Conservation (phyloP, 2,329 filamentous ascomycete genomes). For the Claviceps fusiformis region DNA sequence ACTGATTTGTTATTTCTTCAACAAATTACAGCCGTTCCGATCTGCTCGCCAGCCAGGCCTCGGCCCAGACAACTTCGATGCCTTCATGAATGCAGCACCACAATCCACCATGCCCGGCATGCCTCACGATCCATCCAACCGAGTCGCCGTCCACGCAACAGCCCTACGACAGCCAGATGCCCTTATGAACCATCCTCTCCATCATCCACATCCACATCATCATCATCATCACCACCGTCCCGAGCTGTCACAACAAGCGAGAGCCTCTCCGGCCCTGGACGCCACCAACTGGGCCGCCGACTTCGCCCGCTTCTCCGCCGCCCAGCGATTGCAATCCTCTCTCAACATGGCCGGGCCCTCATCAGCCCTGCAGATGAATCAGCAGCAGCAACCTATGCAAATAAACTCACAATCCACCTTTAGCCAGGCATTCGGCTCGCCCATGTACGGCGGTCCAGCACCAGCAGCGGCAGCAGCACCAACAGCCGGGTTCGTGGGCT, state of each 20-base stretch:
- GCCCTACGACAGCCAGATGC: constrained; percentile 12
- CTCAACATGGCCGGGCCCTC: constrained; percentile 6
- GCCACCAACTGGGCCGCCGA: constrained; percentile 24
- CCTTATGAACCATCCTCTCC: not conserved
- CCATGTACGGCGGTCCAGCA: constrained; percentile 14
- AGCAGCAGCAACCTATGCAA: constrained; percentile 11
- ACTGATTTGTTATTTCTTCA: not conserved
- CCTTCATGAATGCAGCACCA: constrained; percentile 21
- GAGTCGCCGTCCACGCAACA: constrained; percentile 21
- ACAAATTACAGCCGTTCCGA: constrained; percentile 19
- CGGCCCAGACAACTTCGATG: constrained; percentile 19
- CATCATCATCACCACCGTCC: not conserved
- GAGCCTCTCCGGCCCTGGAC: constrained; percentile 12
- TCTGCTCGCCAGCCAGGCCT: constrained; percentile 16
- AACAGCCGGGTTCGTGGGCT: constrained; percentile 10
- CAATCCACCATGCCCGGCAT: constrained; percentile 15
- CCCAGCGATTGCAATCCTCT: constrained; percentile 13
- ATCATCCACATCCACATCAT: not conserved
- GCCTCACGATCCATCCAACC: constrained; percentile 20
- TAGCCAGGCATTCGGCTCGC: constrained; percentile 13
- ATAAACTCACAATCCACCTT: constrained; percentile 19
- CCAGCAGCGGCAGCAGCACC: constrained; percentile 7
- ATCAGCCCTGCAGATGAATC: constrained; percentile 13
- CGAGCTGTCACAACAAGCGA: constrained; percentile 13
- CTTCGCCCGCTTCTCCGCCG: constrained; percentile 19